A percentile compares a stretch with the other conserved stretches of the same genome.
These are phyloP conservation scores for Irpex rosettiformis DNA, from an alignment of 1,284 basidiomycete species.

Conservation along the genomic window DNA sequence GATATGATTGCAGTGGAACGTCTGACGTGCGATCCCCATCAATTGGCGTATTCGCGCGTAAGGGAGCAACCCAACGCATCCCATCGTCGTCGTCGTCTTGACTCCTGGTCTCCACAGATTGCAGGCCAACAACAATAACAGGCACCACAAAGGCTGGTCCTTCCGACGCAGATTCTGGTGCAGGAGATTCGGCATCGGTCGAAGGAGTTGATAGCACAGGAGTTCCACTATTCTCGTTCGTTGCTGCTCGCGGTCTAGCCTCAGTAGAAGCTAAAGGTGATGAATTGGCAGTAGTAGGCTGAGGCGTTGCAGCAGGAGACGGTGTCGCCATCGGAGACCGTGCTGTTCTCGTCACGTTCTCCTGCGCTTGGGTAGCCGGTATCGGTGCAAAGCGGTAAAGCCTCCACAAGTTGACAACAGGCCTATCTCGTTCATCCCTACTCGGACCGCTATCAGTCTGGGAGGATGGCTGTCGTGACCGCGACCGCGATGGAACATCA, in stretches of 20 bases:
- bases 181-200: constrained; percentile 1
- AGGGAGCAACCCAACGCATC: not conserved
- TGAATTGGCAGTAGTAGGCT: not conserved
- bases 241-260: constrained; percentile 7
- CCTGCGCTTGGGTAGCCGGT: constrained; percentile 29
- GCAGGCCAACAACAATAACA: constrained; percentile 77
- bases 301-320: constrained; percentile 10
- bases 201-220: not conserved
- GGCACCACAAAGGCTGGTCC: constrained; percentile 52
- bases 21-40: not conserved
- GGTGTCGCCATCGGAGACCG: not conserved
- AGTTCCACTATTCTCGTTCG: constrained; percentile 6
- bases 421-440: constrained; percentile 19
- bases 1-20: not conserved
- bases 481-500: not conserved
- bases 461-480: not conserved
- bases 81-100: constrained; percentile 5
- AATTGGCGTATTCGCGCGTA: not conserved
- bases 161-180: constrained; percentile 12
- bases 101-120: constrained; percentile 49
- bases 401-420: constrained; percentile 77
- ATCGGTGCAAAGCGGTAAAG: constrained; percentile 74
- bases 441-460: not conserved
- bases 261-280: constrained; percentile 6
- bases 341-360: not conserved